Evolutionary conservation across 2,329 filamentous ascomycete genomes (phyloP).

Genomic region (Trichoderma sp.): DNA sequence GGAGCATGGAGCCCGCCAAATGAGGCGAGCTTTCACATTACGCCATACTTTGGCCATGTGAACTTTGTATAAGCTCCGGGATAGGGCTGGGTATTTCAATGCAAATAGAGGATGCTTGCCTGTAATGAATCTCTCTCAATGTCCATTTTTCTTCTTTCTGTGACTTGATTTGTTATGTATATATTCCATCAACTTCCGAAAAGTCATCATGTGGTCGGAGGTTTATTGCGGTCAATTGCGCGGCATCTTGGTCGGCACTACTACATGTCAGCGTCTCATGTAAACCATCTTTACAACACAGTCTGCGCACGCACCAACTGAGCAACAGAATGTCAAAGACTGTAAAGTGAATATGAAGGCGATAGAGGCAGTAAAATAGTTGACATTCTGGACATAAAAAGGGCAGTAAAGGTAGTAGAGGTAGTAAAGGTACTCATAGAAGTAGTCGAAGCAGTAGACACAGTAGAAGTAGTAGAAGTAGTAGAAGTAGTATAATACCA

Average conservation of each 20-base stretch:
- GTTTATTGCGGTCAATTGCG: not conserved
- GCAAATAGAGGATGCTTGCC: not conserved
- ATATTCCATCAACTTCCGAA: not conserved
- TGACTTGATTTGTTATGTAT: not conserved
- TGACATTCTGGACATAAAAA: too few species aligned
- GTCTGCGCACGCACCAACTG: too few species aligned
- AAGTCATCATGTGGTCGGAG: not conserved
- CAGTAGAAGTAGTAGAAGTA: too few species aligned
- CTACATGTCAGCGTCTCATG: not conserved
- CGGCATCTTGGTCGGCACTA: not conserved
- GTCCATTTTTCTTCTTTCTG: not conserved
- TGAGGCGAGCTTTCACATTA: slow-evolving; percentile 54
- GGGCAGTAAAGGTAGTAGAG: too few species aligned
- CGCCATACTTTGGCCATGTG: slow-evolving; percentile 50
- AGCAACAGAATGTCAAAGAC: too few species aligned
- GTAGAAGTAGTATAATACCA: too few species aligned
- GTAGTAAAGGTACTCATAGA: too few species aligned
- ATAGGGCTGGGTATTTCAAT: not conserved
- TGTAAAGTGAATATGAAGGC: too few species aligned
- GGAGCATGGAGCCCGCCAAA: slow-evolving; percentile 53
- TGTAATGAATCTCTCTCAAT: not conserved
- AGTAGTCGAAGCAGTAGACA: too few species aligned
- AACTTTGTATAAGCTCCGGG: slow-evolving; percentile 40
- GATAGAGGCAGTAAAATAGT: too few species aligned
- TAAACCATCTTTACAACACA: not conserved